Base-by-base conservation (phyloP, 2,329 filamentous ascomycete species). In the Claviceps arundinis region DNA sequence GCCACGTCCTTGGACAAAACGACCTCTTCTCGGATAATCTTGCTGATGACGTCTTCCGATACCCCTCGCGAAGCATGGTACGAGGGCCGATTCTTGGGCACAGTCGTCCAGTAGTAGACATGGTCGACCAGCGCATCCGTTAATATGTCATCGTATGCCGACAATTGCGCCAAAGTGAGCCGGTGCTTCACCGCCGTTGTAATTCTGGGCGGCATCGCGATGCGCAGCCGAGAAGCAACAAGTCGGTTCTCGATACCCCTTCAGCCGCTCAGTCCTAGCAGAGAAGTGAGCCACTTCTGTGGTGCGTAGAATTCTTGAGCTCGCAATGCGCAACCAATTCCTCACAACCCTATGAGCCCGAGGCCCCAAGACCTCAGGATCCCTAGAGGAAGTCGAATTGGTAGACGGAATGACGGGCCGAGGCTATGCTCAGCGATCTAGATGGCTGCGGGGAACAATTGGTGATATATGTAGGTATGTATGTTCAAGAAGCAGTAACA, bases 61-160 rank as follows among this genome's bases (percentile, higher is more conserved):
- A 97, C 75, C 42, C 88, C 88, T 56, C 93, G 84, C 6, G 86
- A 89, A 1, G 89, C 78, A 61, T 87, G 86, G 67, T 95, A 97
- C 52, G 87, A 88, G 52, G 81, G 82, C 55, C 87, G 84, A 62
- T 97, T 95, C 70, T 98, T 98, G 57, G 91, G 90, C 54, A 96
- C 95, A 4, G 81, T 87, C 5, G 91, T 91, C 91, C 93, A 97
- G 73, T 93, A 98, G 69, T 87, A 96, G 9, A 89, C 91, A 72
- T 91, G 89, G 70, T 98, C 93, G 55, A 98, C 84, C 50, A 98
- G 81, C 59, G 88, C 87, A 77, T 98, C 93, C 7, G 93, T 98
- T 56, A 95, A 75, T 58, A 97, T 84, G 69, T 98, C 93, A 71
- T 98, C 93, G 73, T 97, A 97, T 48, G 85, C 85, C 37, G 89